Evolutionary conservation across 345 rosid genomes (phyloP).

Genomic region (Odontarrhena argentea): DNA sequence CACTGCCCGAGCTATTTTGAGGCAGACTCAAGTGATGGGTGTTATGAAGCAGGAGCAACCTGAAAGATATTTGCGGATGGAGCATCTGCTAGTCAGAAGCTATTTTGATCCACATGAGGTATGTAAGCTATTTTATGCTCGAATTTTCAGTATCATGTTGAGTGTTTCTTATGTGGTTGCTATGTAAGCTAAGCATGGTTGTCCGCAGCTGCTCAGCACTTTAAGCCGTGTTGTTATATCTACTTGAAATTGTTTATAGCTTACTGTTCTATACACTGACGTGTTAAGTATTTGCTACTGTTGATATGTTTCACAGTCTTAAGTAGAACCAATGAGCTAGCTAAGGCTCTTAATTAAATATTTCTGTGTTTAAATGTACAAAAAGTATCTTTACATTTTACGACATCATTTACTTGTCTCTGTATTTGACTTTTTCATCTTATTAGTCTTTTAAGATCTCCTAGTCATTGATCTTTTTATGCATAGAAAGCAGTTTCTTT

Average conservation of each 20-base stretch:
- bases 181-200: conserved; percentile 19
- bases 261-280: conserved; percentile 9
- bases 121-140: conserved; percentile 25
- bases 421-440: background rate
- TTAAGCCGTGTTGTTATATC: conserved; percentile 11
- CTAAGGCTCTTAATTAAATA: too few species aligned
- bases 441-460: conserved; percentile 16
- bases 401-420: background rate
- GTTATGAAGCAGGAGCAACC: conserved; percentile 99
- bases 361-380: background rate
- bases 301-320: background rate
- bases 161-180: conserved; percentile 5
- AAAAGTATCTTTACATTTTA: conserved; percentile 6
- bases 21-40: conserved; percentile 99
- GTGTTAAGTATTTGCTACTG: background rate
- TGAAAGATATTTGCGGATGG: conserved; percentile 88
- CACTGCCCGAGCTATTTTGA: conserved; percentile 91
- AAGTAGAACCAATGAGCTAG: conserved; percentile 18
- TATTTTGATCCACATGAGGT: conserved; percentile 98
- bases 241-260: conserved; percentile 1
- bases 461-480: conserved; percentile 18
- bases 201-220: background rate
- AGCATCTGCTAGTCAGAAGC: conserved; percentile 92
- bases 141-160: background rate
- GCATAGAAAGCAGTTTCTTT: background rate